These are phyloP conservation scores for Nyssa sinensis DNA, from an alignment of 148 eudicot species.

Conservation along the genomic window DNA sequence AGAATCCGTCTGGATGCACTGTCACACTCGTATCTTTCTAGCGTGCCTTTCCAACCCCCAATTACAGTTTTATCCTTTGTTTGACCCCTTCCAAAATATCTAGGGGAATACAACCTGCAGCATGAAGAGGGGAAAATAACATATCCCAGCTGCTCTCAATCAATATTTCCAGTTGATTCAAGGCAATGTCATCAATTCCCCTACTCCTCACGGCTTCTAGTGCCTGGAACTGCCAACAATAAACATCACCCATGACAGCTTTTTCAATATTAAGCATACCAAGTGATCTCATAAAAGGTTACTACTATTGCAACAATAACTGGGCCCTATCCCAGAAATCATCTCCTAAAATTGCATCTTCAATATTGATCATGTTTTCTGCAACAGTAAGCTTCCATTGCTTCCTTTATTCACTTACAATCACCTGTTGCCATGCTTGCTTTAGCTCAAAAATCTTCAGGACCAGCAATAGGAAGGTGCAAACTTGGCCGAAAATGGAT, in stretches of 20 bases:
- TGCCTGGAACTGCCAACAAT: constrained; percentile 46
- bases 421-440: constrained; percentile 30
- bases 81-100: constrained; percentile 48
- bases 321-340: constrained; percentile 48
- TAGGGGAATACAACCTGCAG: constrained; percentile 45
- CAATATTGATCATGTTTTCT: constrained; percentile 26
- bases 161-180: constrained; percentile 41
- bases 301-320: constrained; percentile 36
- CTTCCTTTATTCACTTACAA: constrained; percentile 40
- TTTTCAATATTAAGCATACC: constrained; percentile 32
- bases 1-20: too few relatives aligned
- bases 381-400: constrained; percentile 29
- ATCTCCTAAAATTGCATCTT: constrained; percentile 36
- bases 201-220: constrained; percentile 39
- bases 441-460: constrained; percentile 29
- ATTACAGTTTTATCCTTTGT: constrained; percentile 41
- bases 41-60: constrained; percentile 47
- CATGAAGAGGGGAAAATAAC: constrained; percentile 49
- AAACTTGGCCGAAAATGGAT: constrained; percentile 29
- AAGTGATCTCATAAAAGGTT: constrained; percentile 42
- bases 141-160: constrained; percentile 45
- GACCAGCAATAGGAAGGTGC: constrained; percentile 42
- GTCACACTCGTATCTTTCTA: constrained; percentile 40
- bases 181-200: constrained; percentile 39
- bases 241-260: constrained; percentile 45